Percentiles rank a stretch among this genome's conserved stretches.
These are phyloP conservation scores for Sporothrix schenckii DNA, from an alignment of 2,329 filamentous ascomycete genomes.

Conservation along the genomic window DNA sequence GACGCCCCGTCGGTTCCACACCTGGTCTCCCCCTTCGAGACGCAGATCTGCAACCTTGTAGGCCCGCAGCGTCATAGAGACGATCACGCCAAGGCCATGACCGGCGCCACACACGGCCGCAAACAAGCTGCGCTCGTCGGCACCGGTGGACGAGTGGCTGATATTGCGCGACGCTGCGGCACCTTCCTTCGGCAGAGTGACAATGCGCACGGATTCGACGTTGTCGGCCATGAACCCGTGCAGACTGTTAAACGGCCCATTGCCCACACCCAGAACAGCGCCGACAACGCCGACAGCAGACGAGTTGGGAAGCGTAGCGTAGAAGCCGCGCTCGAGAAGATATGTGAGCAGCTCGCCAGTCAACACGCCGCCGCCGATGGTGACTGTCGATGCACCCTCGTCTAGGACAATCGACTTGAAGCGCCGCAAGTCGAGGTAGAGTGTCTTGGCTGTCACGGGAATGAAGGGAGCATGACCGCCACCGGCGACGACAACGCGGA, in stretches of 20 bases:
- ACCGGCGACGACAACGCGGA: conserved; percentile 40
- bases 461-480: conserved; percentile 44
- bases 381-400: conserved; percentile 38
- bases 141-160: conserved; percentile 31
- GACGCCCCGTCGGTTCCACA: conserved; percentile 43
- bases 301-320: conserved; percentile 40
- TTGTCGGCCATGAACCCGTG: conserved; percentile 44
- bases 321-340: conserved; percentile 40
- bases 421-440: conserved; percentile 44
- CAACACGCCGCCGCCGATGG: conserved; percentile 41
- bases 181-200: conserved; percentile 37
- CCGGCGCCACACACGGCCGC: conserved; percentile 42
- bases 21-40: conserved; percentile 39
- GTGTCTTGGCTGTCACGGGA: conserved; percentile 38
- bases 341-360: conserved; percentile 40
- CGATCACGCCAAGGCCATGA: conserved; percentile 42
- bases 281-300: conserved; percentile 40
- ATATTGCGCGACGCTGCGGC: conserved; percentile 32
- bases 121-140: conserved; percentile 41
- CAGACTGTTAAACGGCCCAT: conserved; percentile 39
- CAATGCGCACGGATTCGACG: conserved; percentile 40
- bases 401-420: conserved; percentile 42
- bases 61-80: conserved; percentile 38
- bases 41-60: conserved; percentile 39
- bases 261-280: conserved; percentile 40